Evolutionary conservation across 371 early-diverging fungal species (phyloP), one percentile per base, ranked within the genome.

Genomic region (Mucor circinelloides): DNA sequence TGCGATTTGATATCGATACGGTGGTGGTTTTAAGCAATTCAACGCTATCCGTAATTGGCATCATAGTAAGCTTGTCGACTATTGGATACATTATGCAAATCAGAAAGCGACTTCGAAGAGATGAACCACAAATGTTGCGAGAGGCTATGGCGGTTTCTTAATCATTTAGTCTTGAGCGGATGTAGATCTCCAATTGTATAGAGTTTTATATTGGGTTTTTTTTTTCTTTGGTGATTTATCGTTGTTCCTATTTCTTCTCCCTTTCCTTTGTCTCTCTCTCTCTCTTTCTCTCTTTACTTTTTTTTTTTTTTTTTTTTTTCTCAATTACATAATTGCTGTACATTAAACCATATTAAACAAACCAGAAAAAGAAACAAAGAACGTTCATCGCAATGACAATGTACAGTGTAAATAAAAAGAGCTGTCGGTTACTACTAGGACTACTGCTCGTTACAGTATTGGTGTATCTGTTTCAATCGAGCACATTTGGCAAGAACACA

Each of bases 1-100:
- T 81, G 17, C 60, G 60, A 5, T 81, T 81, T 57, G 78, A 81
- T 38, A 70, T 81, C 15, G 78, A 81, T 58, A 76, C 73, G 0
- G 70, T 78, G 0, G 76, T 81, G 8, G 61, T 81, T 5, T 61
- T 76, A 13, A 76, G 78, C 40, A 81, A 76, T 25, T 67, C 70
- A 0, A 81, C 78, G 0, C 58, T 78, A 10, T 72, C 72, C 0
- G 66, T 65, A 5, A 75, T 75, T 42, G 80, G 77, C 19, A 67
- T 75, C 5, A 57, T 77, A 8, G 69, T 75, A 10, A 66, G 70
- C 19, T 50, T 73, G 28, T 73, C 70, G 30, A 73, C 75, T 7
- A 63, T 77, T 19, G 74, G 65, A 12, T 77, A 77, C 36, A 70
- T 73, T 13, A 56, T 75, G 7, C 50, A 58, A 44, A 73, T 80